Evolutionary conservation across 768 basidiomycete species (phyloP), one percentile per base, ranked within the genome.

Genomic region (Lactarius indigo): DNA sequence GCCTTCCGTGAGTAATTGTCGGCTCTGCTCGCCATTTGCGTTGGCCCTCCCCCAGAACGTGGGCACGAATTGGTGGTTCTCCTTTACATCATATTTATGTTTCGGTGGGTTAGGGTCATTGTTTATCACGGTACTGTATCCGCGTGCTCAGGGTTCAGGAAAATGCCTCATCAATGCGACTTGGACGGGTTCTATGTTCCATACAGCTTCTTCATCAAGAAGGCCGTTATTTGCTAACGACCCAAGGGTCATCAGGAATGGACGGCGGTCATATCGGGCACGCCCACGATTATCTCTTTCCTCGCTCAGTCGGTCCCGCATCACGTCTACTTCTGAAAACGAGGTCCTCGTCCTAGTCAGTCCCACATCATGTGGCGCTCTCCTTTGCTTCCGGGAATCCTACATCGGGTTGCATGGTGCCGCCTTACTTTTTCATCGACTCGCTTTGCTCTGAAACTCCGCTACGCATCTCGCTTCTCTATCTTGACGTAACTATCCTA

Each of bases 51-150:
- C 39, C 28, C 37, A 20, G 31, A 61, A 44, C 55, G 28, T 35
- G 59, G 35, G 63, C 41, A 30, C 10, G 17, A n/a, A 7, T 57
- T n/a, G 33, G 33, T 35, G 33, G 31, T 18, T 33, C 31, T 42
- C 26, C 18, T 42, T 63, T 59, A 59, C 66, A 67, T 67, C 66
- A 63, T 55, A n/a, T 9, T 63, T 64, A 64, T 54, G 50, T 58
- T 54, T 39, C 30, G 39, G 23, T 26, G 13, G 12, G 23, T 26
- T 23, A 10, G 13, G n/a, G 17, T 18, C 12, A 30, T 52, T 28
- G 33, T 26, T 59, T 35, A 63, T 47, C 66, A 20, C 31, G 28
- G 57, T 44, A 28, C 33, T n/a, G 57, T 44, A 17, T 59, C 57
- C 62, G 58, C 30, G n/a, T n/a, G 13, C 26, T 50, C 57, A 63